phyloP scores from a whole-genome alignment of 768 basidiomycete species.

The Tubosaeta sp. region DNA sequence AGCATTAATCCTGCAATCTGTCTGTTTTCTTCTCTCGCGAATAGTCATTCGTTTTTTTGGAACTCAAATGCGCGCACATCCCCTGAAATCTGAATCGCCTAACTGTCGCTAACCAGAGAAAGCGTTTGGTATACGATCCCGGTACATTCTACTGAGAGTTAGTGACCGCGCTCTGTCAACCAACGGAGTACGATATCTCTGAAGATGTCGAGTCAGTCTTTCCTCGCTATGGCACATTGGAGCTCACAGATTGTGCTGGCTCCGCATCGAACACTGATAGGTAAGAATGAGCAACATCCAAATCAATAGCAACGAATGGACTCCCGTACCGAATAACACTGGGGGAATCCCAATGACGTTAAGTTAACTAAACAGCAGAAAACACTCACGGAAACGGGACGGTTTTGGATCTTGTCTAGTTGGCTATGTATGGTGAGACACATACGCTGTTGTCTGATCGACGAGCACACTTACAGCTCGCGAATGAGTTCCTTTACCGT shows the following conservation, averaged over 20 bases:
- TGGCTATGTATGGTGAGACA: conserved; percentile 35
- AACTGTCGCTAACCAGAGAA: background rate
- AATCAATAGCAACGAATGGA: background rate
- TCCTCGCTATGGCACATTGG: background rate
- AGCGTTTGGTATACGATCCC: background rate
- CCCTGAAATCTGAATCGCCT: background rate
- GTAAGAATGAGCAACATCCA: background rate
- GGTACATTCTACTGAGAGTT: conserved; percentile 3
- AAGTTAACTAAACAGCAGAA: too few species aligned
- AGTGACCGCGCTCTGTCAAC: conserved; percentile 76
- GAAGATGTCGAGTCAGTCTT: background rate
- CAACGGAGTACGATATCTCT: conserved; percentile 88
- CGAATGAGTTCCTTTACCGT: conserved; percentile 80
- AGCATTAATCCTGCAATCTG: conserved; percentile 21
- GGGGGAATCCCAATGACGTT: background rate
- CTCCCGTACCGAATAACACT: conserved; percentile 76
- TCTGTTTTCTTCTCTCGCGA: conserved; percentile 13
- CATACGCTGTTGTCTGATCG: too few species aligned
- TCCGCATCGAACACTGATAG: conserved; percentile 90
- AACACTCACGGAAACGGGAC: conserved; percentile 78
- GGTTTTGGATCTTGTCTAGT: conserved; percentile 73
- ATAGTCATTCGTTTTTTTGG: conserved; percentile 10
- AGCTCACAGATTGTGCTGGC: conserved; percentile 83
- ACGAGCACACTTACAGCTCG: conserved; percentile 49
- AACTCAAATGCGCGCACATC: background rate